Evolutionary conservation across 129 eudicot genomes (phyloP).

Genomic region (Lonicera japonica): DNA sequence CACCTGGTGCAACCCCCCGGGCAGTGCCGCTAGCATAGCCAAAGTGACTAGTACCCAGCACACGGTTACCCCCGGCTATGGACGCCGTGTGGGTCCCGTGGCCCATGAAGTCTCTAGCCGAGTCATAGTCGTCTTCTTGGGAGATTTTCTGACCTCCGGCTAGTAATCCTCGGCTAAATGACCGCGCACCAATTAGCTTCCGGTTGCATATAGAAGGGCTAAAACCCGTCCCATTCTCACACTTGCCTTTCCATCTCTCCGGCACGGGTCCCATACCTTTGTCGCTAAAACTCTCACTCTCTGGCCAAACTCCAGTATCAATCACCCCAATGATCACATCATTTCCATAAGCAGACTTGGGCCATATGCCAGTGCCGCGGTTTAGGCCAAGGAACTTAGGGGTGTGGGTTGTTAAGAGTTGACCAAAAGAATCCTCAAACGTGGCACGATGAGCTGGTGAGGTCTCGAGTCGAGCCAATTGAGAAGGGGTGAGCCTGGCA

Average conservation of each 20-base stretch:
- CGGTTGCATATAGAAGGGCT: conserved; percentile 26
- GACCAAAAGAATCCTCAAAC: conserved; percentile 28
- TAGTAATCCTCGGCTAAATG: conserved; percentile 24
- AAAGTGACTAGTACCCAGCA: conserved; percentile 23
- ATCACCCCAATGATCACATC: conserved; percentile 36
- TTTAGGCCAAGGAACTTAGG: conserved; percentile 27
- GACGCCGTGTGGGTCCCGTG: conserved; percentile 31
- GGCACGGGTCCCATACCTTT: conserved; percentile 25
- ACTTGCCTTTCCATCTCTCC: conserved; percentile 37
- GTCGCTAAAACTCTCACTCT: conserved; percentile 37
- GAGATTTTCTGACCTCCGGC: conserved; percentile 23
- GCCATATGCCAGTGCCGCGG: conserved; percentile 31
- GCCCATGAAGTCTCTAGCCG: conserved; percentile 13
- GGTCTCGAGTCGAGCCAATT: conserved; percentile 22
- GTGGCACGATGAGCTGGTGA: conserved; percentile 29
- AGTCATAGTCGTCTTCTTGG: conserved; percentile 9
- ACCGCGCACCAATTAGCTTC: conserved; percentile 30
- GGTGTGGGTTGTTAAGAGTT: conserved; percentile 31
- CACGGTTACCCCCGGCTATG: conserved; percentile 19
- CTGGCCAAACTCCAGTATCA: conserved; percentile 40
- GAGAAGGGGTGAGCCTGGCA: conserved; percentile 31
- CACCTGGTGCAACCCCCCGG: conserved; percentile 27
- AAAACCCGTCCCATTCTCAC: conserved; percentile 32
- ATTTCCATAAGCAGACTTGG: conserved; percentile 20
- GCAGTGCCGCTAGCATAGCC: conserved; percentile 26